Percentiles rank a stretch among this genome's conserved stretches.
Conservation (phyloP, 306 rosid genomes). For the Quercus suber region DNA sequence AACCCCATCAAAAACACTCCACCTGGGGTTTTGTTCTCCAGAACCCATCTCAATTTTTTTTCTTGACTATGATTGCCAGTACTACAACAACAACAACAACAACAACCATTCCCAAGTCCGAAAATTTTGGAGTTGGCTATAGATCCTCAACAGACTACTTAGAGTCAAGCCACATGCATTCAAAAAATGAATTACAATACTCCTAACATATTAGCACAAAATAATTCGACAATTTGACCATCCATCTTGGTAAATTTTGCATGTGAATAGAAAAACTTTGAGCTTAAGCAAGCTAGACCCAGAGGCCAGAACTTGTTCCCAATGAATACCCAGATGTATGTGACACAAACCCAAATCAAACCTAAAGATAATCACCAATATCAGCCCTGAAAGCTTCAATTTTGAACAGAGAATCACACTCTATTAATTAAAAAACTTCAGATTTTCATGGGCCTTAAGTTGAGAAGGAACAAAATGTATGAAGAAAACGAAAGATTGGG, state of each 20-base stretch:
- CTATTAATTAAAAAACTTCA: not conserved
- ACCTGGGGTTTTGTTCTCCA: conserved; percentile 38
- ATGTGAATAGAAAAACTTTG: no score
- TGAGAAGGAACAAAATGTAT: not conserved
- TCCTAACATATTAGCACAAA: not conserved
- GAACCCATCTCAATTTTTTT: conserved; percentile 23
- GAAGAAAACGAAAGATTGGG: not conserved
- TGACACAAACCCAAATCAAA: not conserved
- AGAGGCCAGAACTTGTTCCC: no score
- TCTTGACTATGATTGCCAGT: not conserved
- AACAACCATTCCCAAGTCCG: no score
- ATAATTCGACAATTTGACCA: not conserved
- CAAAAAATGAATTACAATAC: not conserved
- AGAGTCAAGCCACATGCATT: not conserved
- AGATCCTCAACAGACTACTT: no score
- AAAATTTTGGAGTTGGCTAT: no score
- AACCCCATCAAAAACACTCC: conserved; percentile 74
- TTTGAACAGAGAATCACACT: not conserved
- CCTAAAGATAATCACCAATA: not conserved
- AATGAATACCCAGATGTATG: no score
- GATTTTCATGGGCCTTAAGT: not conserved
- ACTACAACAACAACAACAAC: no score
- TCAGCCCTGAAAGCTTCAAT: not conserved
- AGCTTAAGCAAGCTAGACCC: no score
- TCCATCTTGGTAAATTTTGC: not conserved